Evolutionary conservation across 108 stramenopile species (phyloP), one percentile per base, ranked within the genome.

Genomic region (Fragilaria radians): DNA sequence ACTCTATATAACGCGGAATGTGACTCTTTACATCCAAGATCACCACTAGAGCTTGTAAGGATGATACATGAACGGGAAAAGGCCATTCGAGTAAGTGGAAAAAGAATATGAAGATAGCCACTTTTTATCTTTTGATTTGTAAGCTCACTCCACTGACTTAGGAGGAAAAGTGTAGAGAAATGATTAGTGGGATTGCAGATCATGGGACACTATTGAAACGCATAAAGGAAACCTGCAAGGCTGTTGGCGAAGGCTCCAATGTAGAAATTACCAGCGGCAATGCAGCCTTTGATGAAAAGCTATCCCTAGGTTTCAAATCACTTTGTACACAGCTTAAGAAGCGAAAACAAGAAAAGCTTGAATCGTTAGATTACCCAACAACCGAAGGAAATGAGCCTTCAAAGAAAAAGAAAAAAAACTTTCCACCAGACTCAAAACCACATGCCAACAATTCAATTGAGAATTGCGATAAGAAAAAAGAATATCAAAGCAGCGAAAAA

Each of bases 1-100:
- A 57, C 46, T 5, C 52, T 82, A 32, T 75, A 68, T 59, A 86
- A 86, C 59, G 68, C 85, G 0, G 79, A 86, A 54, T 69, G 66
- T 36, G 77, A 83, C 54, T 64, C 76, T 0, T 59, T 62, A 4
- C 63, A 70, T 30, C 85, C 81, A 0, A 25, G 72, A 25, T 67
- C 68, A 14, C 71, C 57, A 17, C 45, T 19, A 9, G 68, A 81
- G 50, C 51, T 86, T 7, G 18, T 67, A 14, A 54, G 51, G 0
- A 71, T 68, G n/a, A 47, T 86, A 9, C 53, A 57, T 23, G 47
- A 54, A 17, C 66, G 67, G 19, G 79, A 82, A 59, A 33, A 11
- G 36, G 36, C 36, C 7, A 42, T 42, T 42, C 36, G 36, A 42
- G 36, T 42, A 42, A 60, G 36, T 42, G 36, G 7, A n/a, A n/a